A percentile compares a stretch with the other conserved stretches of the same genome.
phyloP scores from a whole-genome alignment of 2,329 filamentous ascomycete genomes.

The Escovopsis sp. region DNA sequence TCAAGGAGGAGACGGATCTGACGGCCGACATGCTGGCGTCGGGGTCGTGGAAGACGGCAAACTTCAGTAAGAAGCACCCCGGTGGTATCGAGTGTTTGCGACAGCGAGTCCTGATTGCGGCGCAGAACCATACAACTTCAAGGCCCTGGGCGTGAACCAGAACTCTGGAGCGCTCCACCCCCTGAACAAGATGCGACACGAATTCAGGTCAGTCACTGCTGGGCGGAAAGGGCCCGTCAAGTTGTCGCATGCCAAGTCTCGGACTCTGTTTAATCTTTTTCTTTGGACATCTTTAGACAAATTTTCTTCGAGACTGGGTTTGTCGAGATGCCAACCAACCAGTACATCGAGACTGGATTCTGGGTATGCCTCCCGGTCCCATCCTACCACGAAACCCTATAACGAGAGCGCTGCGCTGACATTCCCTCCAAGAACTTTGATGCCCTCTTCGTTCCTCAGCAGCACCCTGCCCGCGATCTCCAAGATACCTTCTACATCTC shows the following conservation, averaged over 20 bases:
- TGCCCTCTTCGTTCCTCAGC: constrained; percentile 88
- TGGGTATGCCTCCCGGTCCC: constrained; percentile 36
- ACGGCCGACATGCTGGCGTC: constrained; percentile 82
- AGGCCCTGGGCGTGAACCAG: constrained; percentile 48
- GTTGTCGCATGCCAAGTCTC: neutral
- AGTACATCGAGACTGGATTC: constrained; percentile 92
- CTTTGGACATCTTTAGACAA: constrained; percentile 26
- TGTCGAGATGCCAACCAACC: constrained; percentile 91
- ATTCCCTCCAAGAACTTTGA: constrained; percentile 56
- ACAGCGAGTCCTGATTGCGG: neutral
- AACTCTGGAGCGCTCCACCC: constrained; percentile 48
- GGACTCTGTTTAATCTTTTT: neutral
- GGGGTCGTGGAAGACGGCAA: constrained; percentile 82
- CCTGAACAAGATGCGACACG: constrained; percentile 86
- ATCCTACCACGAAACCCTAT: neutral
- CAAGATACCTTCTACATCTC: constrained; percentile 99
- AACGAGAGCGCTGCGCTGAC: neutral
- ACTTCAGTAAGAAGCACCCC: constrained; percentile 50
- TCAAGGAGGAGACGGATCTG: constrained; percentile 88
- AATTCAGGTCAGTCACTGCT: constrained; percentile 48
- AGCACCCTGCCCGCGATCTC: constrained; percentile 91
- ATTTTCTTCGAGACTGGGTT: constrained; percentile 99
- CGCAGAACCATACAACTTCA: constrained; percentile 57
- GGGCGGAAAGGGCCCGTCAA: neutral
- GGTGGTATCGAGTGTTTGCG: neutral